Evolutionary conservation across 768 basidiomycete species (phyloP).

Genomic region (Phlebiopsis gigantea): DNA sequence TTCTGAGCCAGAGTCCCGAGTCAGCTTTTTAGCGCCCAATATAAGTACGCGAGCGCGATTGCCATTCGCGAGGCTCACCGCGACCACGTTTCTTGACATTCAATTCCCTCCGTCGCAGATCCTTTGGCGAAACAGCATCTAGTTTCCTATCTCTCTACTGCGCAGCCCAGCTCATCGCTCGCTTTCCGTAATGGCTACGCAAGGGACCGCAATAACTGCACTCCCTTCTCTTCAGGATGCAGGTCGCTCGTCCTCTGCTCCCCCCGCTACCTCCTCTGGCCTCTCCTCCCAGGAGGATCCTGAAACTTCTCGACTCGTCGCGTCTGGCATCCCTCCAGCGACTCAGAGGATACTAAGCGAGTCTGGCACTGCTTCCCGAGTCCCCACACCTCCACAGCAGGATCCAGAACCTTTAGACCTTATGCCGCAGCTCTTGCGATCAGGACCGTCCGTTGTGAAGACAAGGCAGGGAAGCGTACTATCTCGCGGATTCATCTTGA

Average conservation of each 20-base stretch:
- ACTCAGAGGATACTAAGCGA: slow-evolving; percentile 4
- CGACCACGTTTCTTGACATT: background rate
- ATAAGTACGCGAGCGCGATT: background rate
- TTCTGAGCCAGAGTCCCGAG: too few species aligned
- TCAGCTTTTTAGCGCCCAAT: background rate
- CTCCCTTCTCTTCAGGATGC: slow-evolving; percentile 1
- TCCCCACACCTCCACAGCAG: background rate
- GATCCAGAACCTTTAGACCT: slow-evolving; percentile 44
- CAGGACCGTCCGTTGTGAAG: slow-evolving; percentile 74
- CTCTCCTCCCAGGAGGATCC: background rate
- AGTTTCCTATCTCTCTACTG: background rate
- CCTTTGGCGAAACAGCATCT: background rate
- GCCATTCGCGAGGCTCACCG: background rate
- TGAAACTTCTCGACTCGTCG: background rate
- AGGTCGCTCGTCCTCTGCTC: slow-evolving; percentile 11
- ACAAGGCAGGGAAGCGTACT: slow-evolving; percentile 80
- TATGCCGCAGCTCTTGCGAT: slow-evolving; percentile 56
- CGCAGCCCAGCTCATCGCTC: too few species aligned
- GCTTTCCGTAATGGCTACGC: background rate
- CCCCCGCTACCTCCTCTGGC: slow-evolving; percentile 1
- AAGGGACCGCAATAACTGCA: background rate
- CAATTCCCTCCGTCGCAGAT: background rate
- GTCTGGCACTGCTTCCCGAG: background rate
- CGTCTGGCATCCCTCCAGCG: background rate
- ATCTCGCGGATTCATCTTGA: slow-evolving; percentile 86